These are phyloP conservation scores for Botrytis paeoniae DNA, from an alignment of 2,329 filamentous ascomycete species.

Conservation along the genomic window DNA sequence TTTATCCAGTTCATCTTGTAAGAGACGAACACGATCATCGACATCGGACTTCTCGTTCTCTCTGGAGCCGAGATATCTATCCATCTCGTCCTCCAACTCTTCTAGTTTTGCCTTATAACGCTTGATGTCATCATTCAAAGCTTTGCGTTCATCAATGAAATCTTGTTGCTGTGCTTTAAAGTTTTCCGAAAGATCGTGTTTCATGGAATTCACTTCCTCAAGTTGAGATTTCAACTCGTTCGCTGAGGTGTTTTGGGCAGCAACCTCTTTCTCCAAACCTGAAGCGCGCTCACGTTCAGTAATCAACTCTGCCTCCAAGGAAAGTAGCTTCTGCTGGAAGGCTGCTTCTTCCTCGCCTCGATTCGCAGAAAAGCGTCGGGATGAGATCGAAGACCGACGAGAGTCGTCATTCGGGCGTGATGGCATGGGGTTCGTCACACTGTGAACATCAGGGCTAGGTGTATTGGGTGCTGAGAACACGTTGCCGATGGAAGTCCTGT, in stretches of 20 bases:
- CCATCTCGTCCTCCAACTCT: slow-evolving; percentile 88
- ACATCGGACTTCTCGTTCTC: slow-evolving; percentile 75
- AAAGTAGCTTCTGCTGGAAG: slow-evolving; percentile 58
- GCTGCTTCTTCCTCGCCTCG: slow-evolving; percentile 58
- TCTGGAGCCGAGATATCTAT: slow-evolving; percentile 75
- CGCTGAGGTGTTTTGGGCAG: slow-evolving; percentile 54
- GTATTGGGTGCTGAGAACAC: slow-evolving; percentile 50
- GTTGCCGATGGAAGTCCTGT: slow-evolving; percentile 51
- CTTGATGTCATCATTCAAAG: slow-evolving; percentile 76
- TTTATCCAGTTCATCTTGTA: slow-evolving; percentile 70
- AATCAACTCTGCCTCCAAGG: slow-evolving; percentile 75
- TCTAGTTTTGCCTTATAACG: slow-evolving; percentile 74
- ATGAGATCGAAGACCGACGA: slow-evolving; percentile 58
- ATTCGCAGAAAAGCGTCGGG: slow-evolving; percentile 58
- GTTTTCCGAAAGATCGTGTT: slow-evolving; percentile 90
- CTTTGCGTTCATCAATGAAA: slow-evolving; percentile 80
- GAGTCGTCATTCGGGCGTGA: slow-evolving; percentile 44
- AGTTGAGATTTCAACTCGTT: slow-evolving; percentile 65
- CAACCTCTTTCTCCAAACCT: slow-evolving; percentile 67
- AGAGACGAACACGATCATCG: slow-evolving; percentile 63
- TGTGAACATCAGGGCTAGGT: slow-evolving; percentile 48
- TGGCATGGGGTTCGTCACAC: slow-evolving; percentile 41
- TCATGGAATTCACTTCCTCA: slow-evolving; percentile 85
- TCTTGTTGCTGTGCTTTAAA: slow-evolving; percentile 90
- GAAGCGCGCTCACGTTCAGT: slow-evolving; percentile 67